Conservation (phyloP, 257 asterid species). For the Haberlea rhodopensis region DNA sequence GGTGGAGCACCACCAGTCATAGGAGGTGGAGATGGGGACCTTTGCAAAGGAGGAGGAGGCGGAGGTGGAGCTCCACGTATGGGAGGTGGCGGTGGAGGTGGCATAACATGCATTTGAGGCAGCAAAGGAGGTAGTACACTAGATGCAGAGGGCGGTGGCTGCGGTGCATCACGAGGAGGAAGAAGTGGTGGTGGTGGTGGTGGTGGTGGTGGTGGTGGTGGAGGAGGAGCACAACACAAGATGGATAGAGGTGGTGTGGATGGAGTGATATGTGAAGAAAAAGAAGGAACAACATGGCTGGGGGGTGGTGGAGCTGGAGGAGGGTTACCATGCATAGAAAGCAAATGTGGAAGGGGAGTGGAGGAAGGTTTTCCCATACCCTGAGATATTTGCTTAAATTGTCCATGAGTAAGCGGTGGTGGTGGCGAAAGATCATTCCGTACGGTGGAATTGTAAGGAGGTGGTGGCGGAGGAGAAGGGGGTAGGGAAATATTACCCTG, state of each 20-base stretch:
- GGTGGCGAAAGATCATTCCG: conserved; percentile 31
- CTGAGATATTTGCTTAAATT: conserved; percentile 21
- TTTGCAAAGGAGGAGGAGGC: conserved; percentile 34
- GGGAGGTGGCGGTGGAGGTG: conserved; percentile 42
- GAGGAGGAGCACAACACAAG: conserved; percentile 25
- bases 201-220: conserved; percentile 41
- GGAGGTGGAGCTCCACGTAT: conserved; percentile 38
- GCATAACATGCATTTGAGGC: conserved; percentile 23
- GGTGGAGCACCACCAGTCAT: background rate
- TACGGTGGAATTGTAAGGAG: conserved; percentile 30
- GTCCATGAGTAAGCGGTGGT: conserved; percentile 24
- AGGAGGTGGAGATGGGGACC: conserved; percentile 14
- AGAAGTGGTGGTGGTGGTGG: conserved; percentile 36
- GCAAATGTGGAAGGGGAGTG: conserved; percentile 18
- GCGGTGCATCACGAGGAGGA: conserved; percentile 30
- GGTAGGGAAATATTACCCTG: conserved; percentile 15
- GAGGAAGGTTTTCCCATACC: conserved; percentile 20
- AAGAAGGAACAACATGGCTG: background rate
- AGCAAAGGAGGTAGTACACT: conserved; percentile 28
- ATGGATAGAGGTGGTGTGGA: conserved; percentile 27
- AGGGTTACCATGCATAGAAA: conserved; percentile 1
- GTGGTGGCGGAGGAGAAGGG: conserved; percentile 30
- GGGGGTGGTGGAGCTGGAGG: conserved; percentile 32
- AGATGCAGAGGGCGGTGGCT: conserved; percentile 1
- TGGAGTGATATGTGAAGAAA: conserved; percentile 15